Percentiles rank a stretch among this genome's conserved stretches.
Conservation (phyloP, 1,284 basidiomycete species). For the Moniliella sp. region DNA sequence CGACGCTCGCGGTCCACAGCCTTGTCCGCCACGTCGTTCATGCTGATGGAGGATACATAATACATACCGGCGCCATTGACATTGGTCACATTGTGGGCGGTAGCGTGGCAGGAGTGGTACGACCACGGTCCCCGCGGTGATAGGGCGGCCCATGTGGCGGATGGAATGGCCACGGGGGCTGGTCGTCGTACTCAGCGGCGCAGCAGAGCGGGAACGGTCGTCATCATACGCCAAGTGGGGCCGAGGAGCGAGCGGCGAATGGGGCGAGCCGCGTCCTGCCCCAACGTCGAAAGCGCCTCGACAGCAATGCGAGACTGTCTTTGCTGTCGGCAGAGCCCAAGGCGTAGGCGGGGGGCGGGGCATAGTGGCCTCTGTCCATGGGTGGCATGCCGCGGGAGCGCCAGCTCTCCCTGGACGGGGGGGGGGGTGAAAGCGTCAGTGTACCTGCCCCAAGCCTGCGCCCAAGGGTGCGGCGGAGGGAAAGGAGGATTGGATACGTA, state of each 20-base stretch:
- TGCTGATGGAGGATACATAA: too few relatives aligned
- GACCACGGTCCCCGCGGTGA: slow-evolving; percentile 3
- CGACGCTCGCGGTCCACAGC: too few relatives aligned
- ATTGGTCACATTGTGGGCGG: too few relatives aligned
- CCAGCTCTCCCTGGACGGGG: not conserved
- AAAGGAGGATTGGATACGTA: too few relatives aligned
- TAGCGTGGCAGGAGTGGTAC: too few relatives aligned
- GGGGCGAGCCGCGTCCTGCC: not conserved
- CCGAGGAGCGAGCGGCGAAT: not conserved
- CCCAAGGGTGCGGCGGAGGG: not conserved
- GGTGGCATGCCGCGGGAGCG: not conserved
- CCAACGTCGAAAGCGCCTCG: not conserved
- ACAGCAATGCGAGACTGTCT: not conserved
- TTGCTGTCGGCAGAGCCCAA: too few relatives aligned
- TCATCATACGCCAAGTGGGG: not conserved
- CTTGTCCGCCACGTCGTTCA: too few relatives aligned
- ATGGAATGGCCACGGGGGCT: not conserved
- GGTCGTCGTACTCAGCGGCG: not conserved
- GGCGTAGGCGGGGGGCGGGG: too few relatives aligned
- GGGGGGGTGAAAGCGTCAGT: not conserved
- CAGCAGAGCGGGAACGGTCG: not conserved
- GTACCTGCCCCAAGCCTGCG: not conserved
- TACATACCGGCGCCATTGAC: too few relatives aligned
- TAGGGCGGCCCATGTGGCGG: slow-evolving; percentile 4
- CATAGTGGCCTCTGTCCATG: too few relatives aligned